Base-by-base conservation (phyloP, 1,284 basidiomycete genomes). In the Trichosporon sp. region DNA sequence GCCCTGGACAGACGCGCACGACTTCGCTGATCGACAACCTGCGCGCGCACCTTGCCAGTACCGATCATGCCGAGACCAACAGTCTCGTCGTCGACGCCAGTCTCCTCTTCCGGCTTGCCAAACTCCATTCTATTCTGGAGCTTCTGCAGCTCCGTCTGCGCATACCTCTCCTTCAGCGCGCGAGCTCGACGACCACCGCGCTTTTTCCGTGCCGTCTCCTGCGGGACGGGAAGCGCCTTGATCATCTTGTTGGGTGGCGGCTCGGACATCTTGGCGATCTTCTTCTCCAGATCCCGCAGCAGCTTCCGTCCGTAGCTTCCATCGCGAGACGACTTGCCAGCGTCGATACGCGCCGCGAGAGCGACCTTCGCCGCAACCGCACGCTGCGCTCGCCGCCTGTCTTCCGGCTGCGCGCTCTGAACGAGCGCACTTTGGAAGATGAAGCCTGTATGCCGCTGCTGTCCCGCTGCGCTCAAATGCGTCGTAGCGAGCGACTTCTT, bases 61-160 rank as follows among this genome's bases (percentile, higher is more conserved):
- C 92, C 92, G 69, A 98, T 92, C 94, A 99, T 98, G 69, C 96
- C 96, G 75, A 99, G 81, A 5, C 96, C 96, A 81, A 94, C 91
- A 11, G 92, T 94, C 83, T 98, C 89, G 81, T 97, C 96, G 62
- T 94, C 96, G 21, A 93, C 92, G 37, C 92, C 94, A 23, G 94
- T 89, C 80, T 99, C 96, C 74, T 95, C 89, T 78, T 99, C 96
- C 2, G 89, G 89, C 81, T 95, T 89, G 61, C 96, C 96, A 73
- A 99, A 99, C 69, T 86, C 88, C 88, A 99, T 89, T 56, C 96
- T 87, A 80, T 99, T 99, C 81, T 97, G 94, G 71, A 96, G 84
- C 82, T 99, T 99, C 69, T 92, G 88, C 57, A 99, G 83, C 80
- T 99, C 96, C 2, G 96, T 98, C 81, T 94, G 91, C 3, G 94